These are phyloP conservation scores for Aspergillus brunneoviolaceus DNA, from an alignment of 2,329 filamentous ascomycete genomes.

Conservation along the genomic window DNA sequence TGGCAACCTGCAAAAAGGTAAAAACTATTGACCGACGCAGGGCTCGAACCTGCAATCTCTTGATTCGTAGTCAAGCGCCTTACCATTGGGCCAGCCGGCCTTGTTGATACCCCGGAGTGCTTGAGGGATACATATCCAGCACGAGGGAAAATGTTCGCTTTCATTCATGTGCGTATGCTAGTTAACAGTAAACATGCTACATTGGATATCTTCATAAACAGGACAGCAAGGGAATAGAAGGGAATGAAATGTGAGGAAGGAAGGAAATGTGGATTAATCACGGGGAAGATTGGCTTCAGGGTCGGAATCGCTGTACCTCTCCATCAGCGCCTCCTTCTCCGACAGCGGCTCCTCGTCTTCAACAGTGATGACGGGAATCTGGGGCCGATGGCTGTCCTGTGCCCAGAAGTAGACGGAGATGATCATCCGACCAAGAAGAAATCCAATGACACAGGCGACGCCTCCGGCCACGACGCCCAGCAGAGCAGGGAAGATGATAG, in stretches of 20 bases:
- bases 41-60: constrained; percentile 52
- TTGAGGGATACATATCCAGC: too few species aligned
- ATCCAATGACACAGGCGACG: constrained; percentile 39
- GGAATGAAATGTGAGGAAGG: neutral
- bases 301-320: constrained; percentile 5
- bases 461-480: constrained; percentile 40
- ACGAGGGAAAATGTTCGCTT: neutral
- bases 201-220: constrained; percentile 11
- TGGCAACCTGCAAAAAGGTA: neutral
- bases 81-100: constrained; percentile 33
- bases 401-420: constrained; percentile 11
- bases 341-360: constrained; percentile 11
- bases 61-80: constrained; percentile 55
- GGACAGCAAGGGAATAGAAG: neutral
- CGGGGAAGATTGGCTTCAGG: neutral
- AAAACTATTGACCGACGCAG: constrained; percentile 38
- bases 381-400: constrained; percentile 2
- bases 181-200: constrained; percentile 4
- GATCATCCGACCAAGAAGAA: constrained; percentile 32
- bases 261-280: constrained; percentile 1
- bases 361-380: neutral
- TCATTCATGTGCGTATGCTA: neutral
- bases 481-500: constrained; percentile 41
- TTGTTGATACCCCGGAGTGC: neutral
- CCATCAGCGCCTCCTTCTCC: constrained; percentile 20